Evolutionary conservation across 2,329 filamentous ascomycete species (phyloP), one percentile per base, ranked within the genome.

Genomic region (Paraphaeosphaeria minitans): DNA sequence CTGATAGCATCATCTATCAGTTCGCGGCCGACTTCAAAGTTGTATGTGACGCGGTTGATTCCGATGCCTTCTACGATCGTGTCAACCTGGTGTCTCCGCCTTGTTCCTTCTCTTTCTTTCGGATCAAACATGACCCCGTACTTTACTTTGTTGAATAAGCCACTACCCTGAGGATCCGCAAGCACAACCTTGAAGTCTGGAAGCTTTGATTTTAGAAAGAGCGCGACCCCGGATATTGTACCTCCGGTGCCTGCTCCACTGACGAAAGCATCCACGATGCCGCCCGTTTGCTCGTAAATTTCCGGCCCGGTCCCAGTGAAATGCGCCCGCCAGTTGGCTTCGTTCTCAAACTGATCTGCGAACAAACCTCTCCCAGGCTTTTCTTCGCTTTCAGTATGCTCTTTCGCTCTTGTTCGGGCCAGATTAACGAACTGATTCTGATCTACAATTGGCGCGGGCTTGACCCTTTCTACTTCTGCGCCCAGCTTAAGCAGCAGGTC

Each of bases 11-110:
- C 93, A 75, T 97, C 92, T 54, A 99, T 86, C 56, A 97, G 78
- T 70, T 94, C 89, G 64, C 92, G 84, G 0, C 94, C 95, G 29
- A 88, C 89, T 74, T 97, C 91, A 64, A 99, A 95, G 76, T 98
- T 99, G 54, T 87, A 85, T 1, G 95, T 99, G n/a, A 97, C 84
- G 2, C 95, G 88, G 74, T 97, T 99, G 76, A 98, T 91, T 1
- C 95, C 95, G 64, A 99, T 92, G 1, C 95, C 95, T 78, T 99
- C 96, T 29, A 99, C 92, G 64, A 99, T 92, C 4, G 90, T 93
- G 80, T 99, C 96, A 53, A 99, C 92, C 78, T 99, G 96, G 69
- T 91, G 88, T 59, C 95, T 84, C 50, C 96, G 85, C 14, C 95
- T 84, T 13, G 94, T 98, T 4, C 95, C 95, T 81, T 99, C 95